Evolutionary conservation across 2,329 filamentous ascomycete genomes (phyloP), one percentile per base, ranked within the genome.

Genomic region (Emmonsia crescens): DNA sequence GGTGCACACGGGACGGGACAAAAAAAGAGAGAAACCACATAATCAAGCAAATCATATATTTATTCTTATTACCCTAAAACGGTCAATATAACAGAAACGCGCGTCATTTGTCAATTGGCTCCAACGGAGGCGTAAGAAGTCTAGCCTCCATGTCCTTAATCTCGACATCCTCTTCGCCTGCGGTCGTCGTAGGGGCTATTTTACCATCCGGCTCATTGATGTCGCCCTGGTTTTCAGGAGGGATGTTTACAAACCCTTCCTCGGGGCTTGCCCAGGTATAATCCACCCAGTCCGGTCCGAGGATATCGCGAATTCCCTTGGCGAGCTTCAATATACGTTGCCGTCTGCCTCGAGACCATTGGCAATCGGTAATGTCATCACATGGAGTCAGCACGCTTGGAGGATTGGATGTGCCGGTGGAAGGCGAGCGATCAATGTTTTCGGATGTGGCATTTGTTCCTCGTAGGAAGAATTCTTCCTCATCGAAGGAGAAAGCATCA

Each of bases 251-350:
- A 64, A 78, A 79, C 12, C 71, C 76, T 8, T 73, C 64, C 1
- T 66, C 69, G 0, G 78, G 78, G 57, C 76, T 79, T 0, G 70
- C 66, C 78, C 78, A 80, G 16, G 70, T 71, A 68, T 76, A 79
- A 64, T 79, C 76, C 6, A 76, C 68, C 77, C 77, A 80, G 29
- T 76, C 67, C 1, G 68, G 55, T 2, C 76, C 75, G 4, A 78
- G 64, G 10, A 78, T 70, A 42, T 72, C 68, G 46, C 73, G 71
- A 58, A 79, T 75, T 19, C 72, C 69, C 46, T 69, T 68, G 2
- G 73, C 71, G 48, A 79, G 68, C 14, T 69, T 65, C 40, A 72
- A 49, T 38, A 77, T 74, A 56, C 71, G 71, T 46, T 67, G 66
- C 4, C 73, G 69, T 19, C 74, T 73, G 33, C 67, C 59, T 19